A percentile compares a stretch with the other conserved stretches of the same genome.
phyloP scores from a whole-genome alignment of 352 stramenopile species.

The Halophytophthora batemanensis region DNA sequence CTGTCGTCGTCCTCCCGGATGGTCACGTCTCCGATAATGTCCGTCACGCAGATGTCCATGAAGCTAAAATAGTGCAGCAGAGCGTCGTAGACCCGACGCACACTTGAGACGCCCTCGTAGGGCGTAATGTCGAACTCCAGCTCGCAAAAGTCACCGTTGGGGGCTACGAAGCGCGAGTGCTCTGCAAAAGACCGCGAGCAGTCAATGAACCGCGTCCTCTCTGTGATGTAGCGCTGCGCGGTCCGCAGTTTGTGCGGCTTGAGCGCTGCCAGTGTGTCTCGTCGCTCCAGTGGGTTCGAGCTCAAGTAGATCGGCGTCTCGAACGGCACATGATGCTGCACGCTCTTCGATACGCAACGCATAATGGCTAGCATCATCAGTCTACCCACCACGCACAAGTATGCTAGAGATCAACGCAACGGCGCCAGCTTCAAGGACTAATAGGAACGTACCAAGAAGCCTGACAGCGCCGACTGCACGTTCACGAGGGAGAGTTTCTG shows the following conservation, averaged over 20 bases:
- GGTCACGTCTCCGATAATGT: constrained; percentile 42
- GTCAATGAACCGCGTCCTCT: constrained; percentile 19
- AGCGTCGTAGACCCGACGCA: constrained; percentile 43
- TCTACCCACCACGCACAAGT: neutral
- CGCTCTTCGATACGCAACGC: constrained; percentile 12
- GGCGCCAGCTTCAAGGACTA: neutral
- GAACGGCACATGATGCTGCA: constrained; percentile 16
- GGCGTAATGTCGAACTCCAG: constrained; percentile 38
- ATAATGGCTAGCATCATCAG: neutral
- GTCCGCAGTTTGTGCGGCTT: constrained; percentile 20
- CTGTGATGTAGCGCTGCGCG: constrained; percentile 19
- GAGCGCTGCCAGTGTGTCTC: constrained; percentile 17
- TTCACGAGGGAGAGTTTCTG: constrained; percentile 30
- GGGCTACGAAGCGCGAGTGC: constrained; percentile 23
- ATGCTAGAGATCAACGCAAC: neutral
- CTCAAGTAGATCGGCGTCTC: constrained; percentile 19
- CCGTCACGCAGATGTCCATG: constrained; percentile 49
- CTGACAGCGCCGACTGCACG: constrained; percentile 31
- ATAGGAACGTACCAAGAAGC: constrained; percentile 13
- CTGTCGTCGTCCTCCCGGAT: constrained; percentile 51
- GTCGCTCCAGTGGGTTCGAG: constrained; percentile 15
- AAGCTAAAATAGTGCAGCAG: constrained; percentile 33
- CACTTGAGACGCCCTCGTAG: constrained; percentile 27
- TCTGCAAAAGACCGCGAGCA: constrained; percentile 19
- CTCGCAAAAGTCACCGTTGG: constrained; percentile 28